Percentiles rank a stretch among this genome's conserved stretches.
These are phyloP conservation scores for Didymellaceae sp. DNA, from an alignment of 2,329 filamentous ascomycete species.

Conservation along the genomic window DNA sequence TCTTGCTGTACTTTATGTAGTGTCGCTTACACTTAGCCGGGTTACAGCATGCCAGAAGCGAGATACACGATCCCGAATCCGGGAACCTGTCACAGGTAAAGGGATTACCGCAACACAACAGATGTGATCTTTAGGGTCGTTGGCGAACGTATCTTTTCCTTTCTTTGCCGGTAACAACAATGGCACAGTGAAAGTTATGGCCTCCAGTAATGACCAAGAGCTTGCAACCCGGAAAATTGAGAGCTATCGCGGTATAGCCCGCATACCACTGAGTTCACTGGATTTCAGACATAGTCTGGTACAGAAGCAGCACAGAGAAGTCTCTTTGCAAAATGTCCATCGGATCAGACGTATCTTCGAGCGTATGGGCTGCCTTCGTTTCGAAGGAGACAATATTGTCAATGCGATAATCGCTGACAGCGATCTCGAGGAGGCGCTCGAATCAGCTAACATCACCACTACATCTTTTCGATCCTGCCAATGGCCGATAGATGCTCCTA, in stretches of 20 bases:
- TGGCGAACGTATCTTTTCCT: no score
- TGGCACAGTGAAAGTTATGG: no score
- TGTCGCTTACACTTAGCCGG: no score
- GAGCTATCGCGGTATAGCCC: background rate
- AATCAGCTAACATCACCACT: background rate
- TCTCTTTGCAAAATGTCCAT: background rate
- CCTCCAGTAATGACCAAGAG: no score
- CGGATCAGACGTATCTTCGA: background rate
- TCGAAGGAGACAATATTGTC: conserved; percentile 19
- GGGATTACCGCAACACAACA: no score
- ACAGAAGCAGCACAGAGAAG: background rate
- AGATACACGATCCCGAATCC: no score
- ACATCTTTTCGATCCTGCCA: background rate
- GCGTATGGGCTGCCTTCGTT: background rate
- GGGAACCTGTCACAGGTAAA: no score
- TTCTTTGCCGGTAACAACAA: no score
- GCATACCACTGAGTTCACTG: background rate
- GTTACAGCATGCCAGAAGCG: no score
- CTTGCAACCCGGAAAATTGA: background rate
- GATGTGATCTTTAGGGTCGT: no score
- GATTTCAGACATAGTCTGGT: background rate
- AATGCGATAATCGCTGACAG: conserved; percentile 20
- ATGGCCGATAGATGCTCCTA: conserved; percentile 17
- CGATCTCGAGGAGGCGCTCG: conserved; percentile 1
- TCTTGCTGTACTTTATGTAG: no score